Percentiles rank a stretch among this genome's conserved stretches.
Conservation (phyloP, 768 basidiomycete genomes). For the Xerocomellus intermedius region DNA sequence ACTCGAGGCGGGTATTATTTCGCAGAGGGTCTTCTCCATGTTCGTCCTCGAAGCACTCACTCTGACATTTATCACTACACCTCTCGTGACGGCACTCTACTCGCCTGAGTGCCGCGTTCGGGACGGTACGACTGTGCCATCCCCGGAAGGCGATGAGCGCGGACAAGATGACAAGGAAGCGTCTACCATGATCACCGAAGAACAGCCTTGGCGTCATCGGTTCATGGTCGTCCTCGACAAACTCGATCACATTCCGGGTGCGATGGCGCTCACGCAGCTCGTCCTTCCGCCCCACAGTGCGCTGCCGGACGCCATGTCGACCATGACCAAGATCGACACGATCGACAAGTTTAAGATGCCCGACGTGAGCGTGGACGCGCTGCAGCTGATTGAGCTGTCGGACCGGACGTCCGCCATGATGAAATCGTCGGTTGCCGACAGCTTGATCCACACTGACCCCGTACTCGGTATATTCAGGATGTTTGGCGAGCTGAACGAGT, state of each 20-base stretch:
- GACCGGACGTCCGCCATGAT: slow-evolving; percentile 66
- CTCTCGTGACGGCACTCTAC: slow-evolving; percentile 64
- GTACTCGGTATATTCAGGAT: slow-evolving; percentile 71
- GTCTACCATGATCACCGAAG: slow-evolving; percentile 8
- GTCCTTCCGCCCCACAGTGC: slow-evolving; percentile 45
- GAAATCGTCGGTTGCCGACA: slow-evolving; percentile 62
- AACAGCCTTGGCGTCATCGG: slow-evolving; percentile 46
- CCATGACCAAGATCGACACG: slow-evolving; percentile 3
- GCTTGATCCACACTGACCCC: slow-evolving; percentile 69
- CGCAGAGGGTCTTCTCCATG: slow-evolving; percentile 84
- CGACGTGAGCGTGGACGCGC: slow-evolving; percentile 60
- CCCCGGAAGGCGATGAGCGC: slow-evolving; percentile 35
- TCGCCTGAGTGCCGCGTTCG: slow-evolving; percentile 60
- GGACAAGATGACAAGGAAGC: slow-evolving; percentile 9
- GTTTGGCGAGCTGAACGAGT: slow-evolving; percentile 69
- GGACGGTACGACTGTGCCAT: slow-evolving; percentile 24
- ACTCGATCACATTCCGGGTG: slow-evolving; percentile 82
- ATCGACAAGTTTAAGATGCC: slow-evolving; percentile 13
- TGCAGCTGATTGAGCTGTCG: slow-evolving; percentile 83
- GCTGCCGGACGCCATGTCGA: slow-evolving; percentile 7
- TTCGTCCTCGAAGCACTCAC: slow-evolving; percentile 84
- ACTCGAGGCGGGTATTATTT: slow-evolving; percentile 73
- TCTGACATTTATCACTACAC: slow-evolving; percentile 86
- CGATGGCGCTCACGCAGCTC: slow-evolving; percentile 89
- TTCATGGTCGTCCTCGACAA: slow-evolving; percentile 89